Base-by-base conservation (phyloP, 1,139 yeast species). In the Yamadazyma dendronema region DNA sequence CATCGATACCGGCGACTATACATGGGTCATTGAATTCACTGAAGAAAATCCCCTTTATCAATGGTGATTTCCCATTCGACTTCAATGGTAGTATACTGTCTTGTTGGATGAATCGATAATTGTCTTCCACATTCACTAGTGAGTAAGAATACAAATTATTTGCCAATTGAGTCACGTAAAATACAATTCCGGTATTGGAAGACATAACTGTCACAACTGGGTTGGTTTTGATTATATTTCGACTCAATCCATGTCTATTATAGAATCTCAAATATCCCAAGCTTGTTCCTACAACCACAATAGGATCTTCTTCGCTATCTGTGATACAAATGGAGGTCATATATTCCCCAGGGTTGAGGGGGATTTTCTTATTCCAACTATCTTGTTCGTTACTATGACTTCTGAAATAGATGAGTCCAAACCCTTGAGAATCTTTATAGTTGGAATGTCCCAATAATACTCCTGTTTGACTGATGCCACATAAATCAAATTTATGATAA, bases 21-120 rank as follows among this genome's bases (percentile, higher is more conserved):
- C 94, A 86, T 2, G 98, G 98, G 59, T 90, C 96, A 32, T 85
- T 85, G 45, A 84, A 90, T 33, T 78, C 79, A 42, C 87, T 88
- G 57, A 90, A 86, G 54, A 90, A 90, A 28, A 90, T 65, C 4
- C 89, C 83, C 44, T 85, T 81, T 28, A 78, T 61, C 28, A 76
- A 64, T 15, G 67, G 75, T 14, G 46, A 61, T 44, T 40, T 47
- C 10, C 44, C 37, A 28, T 43, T 42, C 3, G 33, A 46, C 38
- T 54, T 58, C 33, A 73, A 54, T 12, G 77, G 76, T 31, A 73
- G 49, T 9, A 61, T 37, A 13, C 62, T 56, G 43, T 69, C 65
- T 37, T 70, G 74, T 49, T 72, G 77, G 17, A 69, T 38, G 36
- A 53, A 72, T 34, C 57, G 59, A 50, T 58, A 66, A 42, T 63